Evolutionary conservation across 1,139 yeast genomes (phyloP).

Genomic region (Magnusiomyces tetraspermus): DNA sequence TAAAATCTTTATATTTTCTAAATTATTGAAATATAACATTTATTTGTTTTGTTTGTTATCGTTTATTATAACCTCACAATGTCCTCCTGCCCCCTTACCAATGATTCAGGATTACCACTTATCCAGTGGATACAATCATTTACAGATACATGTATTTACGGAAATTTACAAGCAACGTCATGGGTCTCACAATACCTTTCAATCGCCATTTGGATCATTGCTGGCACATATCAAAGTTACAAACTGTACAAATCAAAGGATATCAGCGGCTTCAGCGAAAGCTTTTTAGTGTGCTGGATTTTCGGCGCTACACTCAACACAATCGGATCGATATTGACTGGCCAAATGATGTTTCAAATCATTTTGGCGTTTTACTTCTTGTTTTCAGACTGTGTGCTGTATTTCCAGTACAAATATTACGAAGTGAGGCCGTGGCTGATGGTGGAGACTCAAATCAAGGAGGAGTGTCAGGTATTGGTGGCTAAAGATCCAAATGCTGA

Average conservation of each 20-base stretch:
- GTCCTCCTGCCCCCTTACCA: neutral
- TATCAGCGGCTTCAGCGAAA: slow-evolving; percentile 29
- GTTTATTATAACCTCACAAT: neutral
- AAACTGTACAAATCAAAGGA: slow-evolving; percentile 23
- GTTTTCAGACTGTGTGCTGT: slow-evolving; percentile 22
- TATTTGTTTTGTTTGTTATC: neutral
- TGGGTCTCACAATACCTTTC: slow-evolving; percentile 23
- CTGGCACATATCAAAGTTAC: slow-evolving; percentile 29
- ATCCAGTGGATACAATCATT: slow-evolving; percentile 17
- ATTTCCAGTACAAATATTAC: slow-evolving; percentile 26
- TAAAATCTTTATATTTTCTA: no score
- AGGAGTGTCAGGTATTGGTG: slow-evolving; percentile 2
- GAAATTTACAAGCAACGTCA: slow-evolving; percentile 19
- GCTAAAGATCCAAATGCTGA: neutral
- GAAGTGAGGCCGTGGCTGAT: slow-evolving; percentile 13
- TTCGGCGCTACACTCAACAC: slow-evolving; percentile 28
- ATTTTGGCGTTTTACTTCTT: slow-evolving; percentile 24
- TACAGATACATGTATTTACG: slow-evolving; percentile 18
- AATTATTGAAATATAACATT: no score
- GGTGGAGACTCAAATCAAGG: neutral
- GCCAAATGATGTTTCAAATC: slow-evolving; percentile 29
- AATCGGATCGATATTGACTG: slow-evolving; percentile 27
- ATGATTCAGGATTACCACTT: slow-evolving; percentile 4
- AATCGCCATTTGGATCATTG: slow-evolving; percentile 26
- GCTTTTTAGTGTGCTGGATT: slow-evolving; percentile 27